Conservation (phyloP, 1,284 basidiomycete genomes). For the Ustilago lituana region DNA sequence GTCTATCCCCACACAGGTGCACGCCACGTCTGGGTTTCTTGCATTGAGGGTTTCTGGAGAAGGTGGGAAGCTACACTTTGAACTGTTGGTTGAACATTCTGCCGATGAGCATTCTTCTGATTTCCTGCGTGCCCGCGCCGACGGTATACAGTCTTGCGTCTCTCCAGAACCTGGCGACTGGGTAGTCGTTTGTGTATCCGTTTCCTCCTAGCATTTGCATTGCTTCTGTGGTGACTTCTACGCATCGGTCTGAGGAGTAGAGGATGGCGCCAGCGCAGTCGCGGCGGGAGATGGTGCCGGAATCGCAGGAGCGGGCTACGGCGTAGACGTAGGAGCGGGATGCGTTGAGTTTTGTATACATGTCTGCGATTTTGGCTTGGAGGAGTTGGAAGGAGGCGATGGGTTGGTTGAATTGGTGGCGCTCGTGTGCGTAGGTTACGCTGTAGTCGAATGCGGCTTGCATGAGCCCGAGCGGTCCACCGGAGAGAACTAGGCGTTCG, state of each 20-base stretch:
- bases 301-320: slow-evolving; percentile 70
- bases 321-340: slow-evolving; percentile 91
- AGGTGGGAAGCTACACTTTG: neutral
- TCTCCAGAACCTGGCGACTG: slow-evolving; percentile 48
- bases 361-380: slow-evolving; percentile 85
- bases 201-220: slow-evolving; percentile 60
- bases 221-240: slow-evolving; percentile 56
- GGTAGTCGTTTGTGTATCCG: slow-evolving; percentile 55
- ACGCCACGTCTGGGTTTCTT: too few species aligned
- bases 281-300: slow-evolving; percentile 70
- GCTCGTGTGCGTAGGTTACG: slow-evolving; percentile 86
- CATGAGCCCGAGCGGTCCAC: slow-evolving; percentile 84
- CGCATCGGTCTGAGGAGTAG: slow-evolving; percentile 47
- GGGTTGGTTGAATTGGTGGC: slow-evolving; percentile 86
- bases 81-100: slow-evolving; percentile 48
- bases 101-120: slow-evolving; percentile 60
- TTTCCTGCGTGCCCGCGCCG: slow-evolving; percentile 62
- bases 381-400: slow-evolving; percentile 94
- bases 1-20: too few species aligned
- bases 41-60: too few species aligned
- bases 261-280: slow-evolving; percentile 61
- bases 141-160: slow-evolving; percentile 60
- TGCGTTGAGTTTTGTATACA: slow-evolving; percentile 93
- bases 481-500: slow-evolving; percentile 88
- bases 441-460: slow-evolving; percentile 91